Base-by-base conservation (phyloP, 2,329 filamentous ascomycete species). In the Trichoderma lentiforme region DNA sequence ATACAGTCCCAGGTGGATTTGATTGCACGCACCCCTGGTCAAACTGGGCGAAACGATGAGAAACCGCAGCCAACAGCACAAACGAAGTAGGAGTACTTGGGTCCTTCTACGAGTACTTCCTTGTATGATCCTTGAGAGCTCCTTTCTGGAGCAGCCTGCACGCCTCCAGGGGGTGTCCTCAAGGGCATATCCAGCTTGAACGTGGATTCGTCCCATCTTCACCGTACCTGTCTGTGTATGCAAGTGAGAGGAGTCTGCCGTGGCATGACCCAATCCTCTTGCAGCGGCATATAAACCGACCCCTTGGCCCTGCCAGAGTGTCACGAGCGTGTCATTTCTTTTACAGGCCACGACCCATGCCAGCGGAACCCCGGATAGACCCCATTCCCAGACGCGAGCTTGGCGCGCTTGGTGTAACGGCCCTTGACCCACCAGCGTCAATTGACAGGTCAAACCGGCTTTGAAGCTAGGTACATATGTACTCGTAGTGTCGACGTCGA, bases 261-360 rank as follows among this genome's bases (percentile, higher is more conserved):
- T 47, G 56, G 57, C 39, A 69, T 69, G 66, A 69, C 47, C 56
- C 56, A 43, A 60, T 51, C 53, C 34, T 30, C 53, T 58, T 51
- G 66, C 36, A 30, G 56, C 66, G 56, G 66, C 56, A 61, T 43
- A 60, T 69, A 32, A 32, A 30, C 36, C 62, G 9, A 1, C 26
- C 62, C 62, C 66, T 47, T 61, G 56, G 56, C 34, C 56, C 36
- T 61, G 66, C 21, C 39, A n/a, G 56, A 69, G 36, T 47, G 56
- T 58, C 36, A 69, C 56, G 66, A 69, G 36, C 66, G 66, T 60
- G 56, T 69, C 66, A 69, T 69, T 69, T 69, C 66, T n/a, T 51
- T 34, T 32, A 34, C 63, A 34, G 43, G 43, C 56, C 36, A 47
- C 30, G 3, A 58, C 53, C 65, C 65, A 30, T 68, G 65, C 43